phyloP scores from a whole-genome alignment of 1,284 basidiomycete species.

The Cutaneotrichosporon sp. region DNA sequence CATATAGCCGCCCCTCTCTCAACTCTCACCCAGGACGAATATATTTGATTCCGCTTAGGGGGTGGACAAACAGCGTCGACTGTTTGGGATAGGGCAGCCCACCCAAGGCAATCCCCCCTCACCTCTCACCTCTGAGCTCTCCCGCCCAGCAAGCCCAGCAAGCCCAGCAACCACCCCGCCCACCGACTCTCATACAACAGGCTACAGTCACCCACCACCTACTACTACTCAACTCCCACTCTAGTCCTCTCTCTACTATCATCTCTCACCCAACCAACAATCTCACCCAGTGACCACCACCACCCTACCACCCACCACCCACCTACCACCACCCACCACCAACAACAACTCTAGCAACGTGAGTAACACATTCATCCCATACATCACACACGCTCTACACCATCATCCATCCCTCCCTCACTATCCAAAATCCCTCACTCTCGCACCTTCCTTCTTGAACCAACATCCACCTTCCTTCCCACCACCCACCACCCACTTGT shows the following conservation, averaged over 20 bases:
- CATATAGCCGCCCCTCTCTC: background rate
- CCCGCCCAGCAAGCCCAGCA: no score
- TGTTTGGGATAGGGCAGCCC: background rate
- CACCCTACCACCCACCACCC: background rate
- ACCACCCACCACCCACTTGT: background rate
- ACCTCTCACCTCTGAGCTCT: no score
- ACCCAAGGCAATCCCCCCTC: no score
- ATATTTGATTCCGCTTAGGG: background rate
- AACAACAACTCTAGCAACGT: conserved; percentile 7
- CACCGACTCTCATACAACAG: conserved; percentile 3
- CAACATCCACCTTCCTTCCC: background rate
- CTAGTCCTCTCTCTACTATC: no score
- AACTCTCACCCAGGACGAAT: no score
- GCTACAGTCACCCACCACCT: conserved; percentile 4
- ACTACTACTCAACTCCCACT: conserved; percentile 9
- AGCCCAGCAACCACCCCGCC: no score
- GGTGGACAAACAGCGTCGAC: background rate
- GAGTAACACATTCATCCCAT: conserved; percentile 7
- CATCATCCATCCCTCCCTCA: background rate
- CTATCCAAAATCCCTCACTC: background rate
- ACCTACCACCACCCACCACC: conserved; percentile 5
- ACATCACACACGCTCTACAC: background rate
- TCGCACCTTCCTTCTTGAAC: background rate
- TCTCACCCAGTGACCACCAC: conserved; percentile 8
- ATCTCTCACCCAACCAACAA: no score